A percentile compares a stretch with the other conserved stretches of the same genome.
These are phyloP conservation scores for Cupressus sempervirens DNA, from an alignment of 75 land plant species.

Conservation along the genomic window DNA sequence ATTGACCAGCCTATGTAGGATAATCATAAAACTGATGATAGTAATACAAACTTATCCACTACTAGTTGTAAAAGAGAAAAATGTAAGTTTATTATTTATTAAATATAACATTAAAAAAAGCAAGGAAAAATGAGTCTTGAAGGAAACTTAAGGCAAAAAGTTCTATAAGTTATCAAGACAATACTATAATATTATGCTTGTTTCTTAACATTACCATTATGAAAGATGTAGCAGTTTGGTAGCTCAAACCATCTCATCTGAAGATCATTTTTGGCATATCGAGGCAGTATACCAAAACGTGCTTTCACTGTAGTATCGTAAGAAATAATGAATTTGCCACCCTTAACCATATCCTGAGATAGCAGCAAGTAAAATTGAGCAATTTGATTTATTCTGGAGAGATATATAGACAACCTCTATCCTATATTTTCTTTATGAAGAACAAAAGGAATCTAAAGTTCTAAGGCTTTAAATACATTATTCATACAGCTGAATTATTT, in stretches of 20 bases:
- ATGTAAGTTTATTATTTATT: neutral
- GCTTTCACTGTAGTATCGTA: conserved; percentile 69
- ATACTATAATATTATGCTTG: neutral
- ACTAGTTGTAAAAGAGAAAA: neutral
- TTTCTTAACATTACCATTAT: conserved; percentile 56
- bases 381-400: neutral
- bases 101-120: neutral
- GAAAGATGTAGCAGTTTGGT: conserved; percentile 89
- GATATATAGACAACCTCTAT: neutral
- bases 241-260: conserved; percentile 88
- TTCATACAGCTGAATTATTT: neutral
- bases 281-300: conserved; percentile 89
- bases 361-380: neutral
- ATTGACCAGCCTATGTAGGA: neutral
- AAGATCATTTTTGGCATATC: conserved; percentile 82
- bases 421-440: neutral
- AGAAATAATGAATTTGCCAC: conserved; percentile 45
- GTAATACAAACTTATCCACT: neutral
- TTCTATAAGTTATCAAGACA: neutral
- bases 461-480: neutral
- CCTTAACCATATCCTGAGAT: conserved; percentile 77
- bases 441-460: neutral
- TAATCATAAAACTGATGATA: neutral
- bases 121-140: conserved; percentile 3
- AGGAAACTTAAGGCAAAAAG: neutral